These are phyloP conservation scores for Penicillium crustosum DNA, from an alignment of 2,329 filamentous ascomycete species.

Conservation along the genomic window DNA sequence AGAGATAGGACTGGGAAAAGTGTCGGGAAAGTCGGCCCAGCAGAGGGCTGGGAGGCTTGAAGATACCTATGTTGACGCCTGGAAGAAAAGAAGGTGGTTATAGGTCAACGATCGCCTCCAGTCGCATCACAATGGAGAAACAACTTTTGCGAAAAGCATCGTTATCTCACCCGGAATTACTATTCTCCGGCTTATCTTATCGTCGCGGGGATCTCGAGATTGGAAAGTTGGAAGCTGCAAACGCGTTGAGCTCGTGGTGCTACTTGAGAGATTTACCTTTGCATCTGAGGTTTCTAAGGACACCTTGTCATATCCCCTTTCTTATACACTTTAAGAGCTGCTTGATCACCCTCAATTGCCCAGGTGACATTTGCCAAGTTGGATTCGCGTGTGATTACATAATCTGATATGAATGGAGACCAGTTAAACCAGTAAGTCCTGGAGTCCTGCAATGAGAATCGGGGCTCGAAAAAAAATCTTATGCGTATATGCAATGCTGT, in stretches of 20 bases:
- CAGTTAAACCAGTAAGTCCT: not conserved
- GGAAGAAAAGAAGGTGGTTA: slow-evolving; percentile 2
- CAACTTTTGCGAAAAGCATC: slow-evolving; percentile 24
- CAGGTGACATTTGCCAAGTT: not conserved
- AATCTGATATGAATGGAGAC: slow-evolving; percentile 1
- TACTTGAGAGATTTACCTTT: not conserved
- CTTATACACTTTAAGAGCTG: not conserved
- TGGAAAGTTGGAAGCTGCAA: not conserved
- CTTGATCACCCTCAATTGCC: not conserved
- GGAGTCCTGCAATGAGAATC: not conserved
- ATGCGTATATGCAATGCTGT: not conserved
- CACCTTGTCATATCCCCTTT: not conserved
- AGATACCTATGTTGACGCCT: slow-evolving; percentile 34
- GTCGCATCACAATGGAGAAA: slow-evolving; percentile 3
- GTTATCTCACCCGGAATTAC: slow-evolving; percentile 29
- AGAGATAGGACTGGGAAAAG: slow-evolving; percentile 8
- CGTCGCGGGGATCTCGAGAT: not conserved
- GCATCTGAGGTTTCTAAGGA: not conserved
- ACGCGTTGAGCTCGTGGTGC: not conserved
- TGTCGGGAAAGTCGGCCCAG: slow-evolving; percentile 28
- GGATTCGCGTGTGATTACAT: not conserved
- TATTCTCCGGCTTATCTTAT: slow-evolving; percentile 34
- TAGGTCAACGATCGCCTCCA: slow-evolving; percentile 8
- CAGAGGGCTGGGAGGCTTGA: slow-evolving; percentile 26
- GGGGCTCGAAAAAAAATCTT: not conserved